phyloP scores from a whole-genome alignment of 192 early-diverging fungal species.

The Backusella tuberculispora region DNA sequence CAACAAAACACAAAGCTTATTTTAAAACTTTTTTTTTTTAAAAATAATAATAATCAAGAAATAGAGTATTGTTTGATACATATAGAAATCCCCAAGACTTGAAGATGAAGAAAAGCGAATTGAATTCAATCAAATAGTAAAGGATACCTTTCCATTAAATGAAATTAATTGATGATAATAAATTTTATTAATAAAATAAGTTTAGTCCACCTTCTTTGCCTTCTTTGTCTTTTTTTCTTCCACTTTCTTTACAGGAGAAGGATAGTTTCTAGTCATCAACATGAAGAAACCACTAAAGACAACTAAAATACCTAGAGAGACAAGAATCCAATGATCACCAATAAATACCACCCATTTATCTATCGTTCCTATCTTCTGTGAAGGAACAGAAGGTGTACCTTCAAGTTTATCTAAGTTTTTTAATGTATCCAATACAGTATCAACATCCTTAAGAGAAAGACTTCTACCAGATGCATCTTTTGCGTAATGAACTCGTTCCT shows the following conservation, averaged over 20 bases:
- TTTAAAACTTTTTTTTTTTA: too few relatives aligned
- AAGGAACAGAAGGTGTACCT: background rate
- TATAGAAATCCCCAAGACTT: too few relatives aligned
- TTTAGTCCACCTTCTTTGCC: background rate
- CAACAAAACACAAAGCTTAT: too few relatives aligned
- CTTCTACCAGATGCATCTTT: background rate
- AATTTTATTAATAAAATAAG: background rate
- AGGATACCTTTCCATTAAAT: background rate
- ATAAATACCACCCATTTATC: background rate
- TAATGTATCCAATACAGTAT: background rate
- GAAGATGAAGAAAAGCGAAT: background rate
- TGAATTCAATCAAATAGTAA: background rate
- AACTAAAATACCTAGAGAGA: background rate
- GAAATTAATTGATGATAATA: background rate
- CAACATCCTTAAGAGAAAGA: background rate
- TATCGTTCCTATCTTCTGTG: background rate
- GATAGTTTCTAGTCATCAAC: background rate
- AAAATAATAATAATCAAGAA: too few relatives aligned
- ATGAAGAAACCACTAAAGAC: background rate
- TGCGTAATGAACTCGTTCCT: background rate
- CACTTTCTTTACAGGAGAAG: background rate
- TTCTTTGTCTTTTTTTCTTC: background rate
- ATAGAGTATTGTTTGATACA: too few relatives aligned
- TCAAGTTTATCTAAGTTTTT: background rate
- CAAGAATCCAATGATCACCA: constrained; percentile 11